phyloP scores from a whole-genome alignment of 768 basidiomycete genomes.

The Candolleomyces aberdarensis region DNA sequence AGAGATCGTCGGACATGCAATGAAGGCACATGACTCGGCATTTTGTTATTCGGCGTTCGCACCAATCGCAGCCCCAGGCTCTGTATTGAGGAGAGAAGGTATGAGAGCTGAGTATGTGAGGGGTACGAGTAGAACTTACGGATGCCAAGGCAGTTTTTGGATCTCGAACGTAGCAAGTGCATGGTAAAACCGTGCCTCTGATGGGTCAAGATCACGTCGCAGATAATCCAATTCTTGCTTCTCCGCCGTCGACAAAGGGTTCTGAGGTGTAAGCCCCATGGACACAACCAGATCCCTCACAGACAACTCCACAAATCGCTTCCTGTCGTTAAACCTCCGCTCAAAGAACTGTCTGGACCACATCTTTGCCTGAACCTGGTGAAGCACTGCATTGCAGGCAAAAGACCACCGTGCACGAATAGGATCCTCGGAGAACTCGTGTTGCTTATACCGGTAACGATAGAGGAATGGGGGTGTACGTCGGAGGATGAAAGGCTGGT shows the following conservation, averaged over 20 bases:
- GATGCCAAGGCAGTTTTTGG: constrained; percentile 32
- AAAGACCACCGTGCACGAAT: constrained; percentile 32
- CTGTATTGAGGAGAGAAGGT: constrained; percentile 6
- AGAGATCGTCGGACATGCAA: constrained; percentile 31
- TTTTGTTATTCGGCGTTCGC: constrained; percentile 29
- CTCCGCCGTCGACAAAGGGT: constrained; percentile 24
- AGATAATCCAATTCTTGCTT: constrained; percentile 27
- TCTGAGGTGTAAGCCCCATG: constrained; percentile 29
- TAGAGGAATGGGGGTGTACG: constrained; percentile 28
- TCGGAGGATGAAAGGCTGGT: constrained; percentile 21
- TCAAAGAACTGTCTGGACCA: constrained; percentile 32
- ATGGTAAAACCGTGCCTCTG: constrained; percentile 32
- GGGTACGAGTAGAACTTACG: constrained; percentile 20
- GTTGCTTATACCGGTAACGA: constrained; percentile 25
- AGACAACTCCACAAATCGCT: constrained; percentile 28
- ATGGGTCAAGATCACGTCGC: constrained; percentile 27
- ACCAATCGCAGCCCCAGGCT: constrained; percentile 30
- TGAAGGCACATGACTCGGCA: constrained; percentile 28
- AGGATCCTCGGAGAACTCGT: constrained; percentile 26
- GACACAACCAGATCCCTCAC: constrained; percentile 25
- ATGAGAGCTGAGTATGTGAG: background rate
- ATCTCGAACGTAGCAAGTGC: constrained; percentile 30
- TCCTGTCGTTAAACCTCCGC: constrained; percentile 26
- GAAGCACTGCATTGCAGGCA: constrained; percentile 26
- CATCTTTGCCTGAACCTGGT: constrained; percentile 26